Base-by-base conservation (phyloP, 2,329 filamentous ascomycete species). In the Triangularia setosa region DNA sequence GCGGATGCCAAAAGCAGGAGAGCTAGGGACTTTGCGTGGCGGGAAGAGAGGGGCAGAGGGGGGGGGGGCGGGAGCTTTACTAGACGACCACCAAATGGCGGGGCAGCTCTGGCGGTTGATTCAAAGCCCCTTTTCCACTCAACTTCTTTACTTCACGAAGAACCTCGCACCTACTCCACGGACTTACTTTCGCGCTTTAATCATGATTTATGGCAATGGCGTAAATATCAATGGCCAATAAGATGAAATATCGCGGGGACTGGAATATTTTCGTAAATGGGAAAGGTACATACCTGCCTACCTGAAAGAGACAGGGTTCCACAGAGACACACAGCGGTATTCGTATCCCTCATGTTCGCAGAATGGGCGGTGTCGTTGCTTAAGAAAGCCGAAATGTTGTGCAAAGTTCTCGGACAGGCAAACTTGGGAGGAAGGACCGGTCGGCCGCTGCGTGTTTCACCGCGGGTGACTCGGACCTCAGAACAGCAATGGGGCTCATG, bases 101-200 rank as follows among this genome's bases (percentile, higher is more conserved):
- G 61, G 27, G 58, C 60, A 61, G 44, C 56, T 24, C 61, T 62
- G 54, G 35, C n/a, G 23, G 56, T 58, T 58, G 57, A 7, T 56
- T 33, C 28, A 58, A 56, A 57, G 27, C 54, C 27, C 27, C 53
- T 7, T 48, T 33, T 8, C 58, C 9, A 7, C 27, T 27, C 35
- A 62, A 33, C 25, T 3, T 28, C 35, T 21, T 9, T 40, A 18
- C n/a, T 53, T 24, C 28, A 60, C 52, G 16, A 53, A 48, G 16
- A 56, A 18, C 58, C 40, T 25, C 30, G n/a, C 40, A 9, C 11
- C 11, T 18, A 24, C 44, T 24, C 9, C 14, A 53, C 21, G 48
- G 48, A 5, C 2, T 53, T 53, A 40, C 24, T 53, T 8, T 53
- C 21, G 48, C 18, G 21, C 2, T 53, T 23, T 16, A 52, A 5